Evolutionary conservation across 345 rosid species (phyloP), one percentile per base, ranked within the genome.

Genomic region (Excoecaria cochinchinensis): DNA sequence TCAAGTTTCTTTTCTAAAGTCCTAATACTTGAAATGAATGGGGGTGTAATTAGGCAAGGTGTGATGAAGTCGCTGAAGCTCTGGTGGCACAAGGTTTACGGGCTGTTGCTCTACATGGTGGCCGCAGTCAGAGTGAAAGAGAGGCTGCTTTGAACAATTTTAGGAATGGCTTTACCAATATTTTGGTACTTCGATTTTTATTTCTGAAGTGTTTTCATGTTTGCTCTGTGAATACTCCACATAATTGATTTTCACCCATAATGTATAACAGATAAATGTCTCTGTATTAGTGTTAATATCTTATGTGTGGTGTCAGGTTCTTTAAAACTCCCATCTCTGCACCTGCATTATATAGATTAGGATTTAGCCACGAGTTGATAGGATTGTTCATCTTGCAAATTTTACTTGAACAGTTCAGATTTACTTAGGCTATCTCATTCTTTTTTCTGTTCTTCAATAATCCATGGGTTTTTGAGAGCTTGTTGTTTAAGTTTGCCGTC

Each of bases 21-120:
- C 64, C 42, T 78, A 16, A 63, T 73, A 11, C 50, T 58, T 51
- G 70, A 67, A 62, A 11, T 71, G 58, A 31, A 31, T 31, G 31
- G 47, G 8, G 61, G 19, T 79, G 50, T 50, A 47, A 59, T 67
- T 17, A 84, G 86, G 76, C 76, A 76, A 76, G 80, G 76, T 84
- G 86, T 63, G 79, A 81, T 60, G 82, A 83, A 70, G 83, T 83
- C 16, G 69, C 83, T 57, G 83, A 80, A 83, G 79, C 80, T 74
- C 61, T 84, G 76, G 86, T 84, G 31, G 86, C 82, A n/a, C 80
- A 84, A 78, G 84, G 80, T 51, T 84, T 84, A 67, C 73, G 24
- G 46, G 86, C 84, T n/a, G 80, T 73, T 69, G 82, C 84, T 72
- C 80, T 84, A 59, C 86, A 84, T 70, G 86, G 86, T 56, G 86